phyloP scores from a whole-genome alignment of 441 rosid genomes.

The Pelargonium fulgidum region DNA sequence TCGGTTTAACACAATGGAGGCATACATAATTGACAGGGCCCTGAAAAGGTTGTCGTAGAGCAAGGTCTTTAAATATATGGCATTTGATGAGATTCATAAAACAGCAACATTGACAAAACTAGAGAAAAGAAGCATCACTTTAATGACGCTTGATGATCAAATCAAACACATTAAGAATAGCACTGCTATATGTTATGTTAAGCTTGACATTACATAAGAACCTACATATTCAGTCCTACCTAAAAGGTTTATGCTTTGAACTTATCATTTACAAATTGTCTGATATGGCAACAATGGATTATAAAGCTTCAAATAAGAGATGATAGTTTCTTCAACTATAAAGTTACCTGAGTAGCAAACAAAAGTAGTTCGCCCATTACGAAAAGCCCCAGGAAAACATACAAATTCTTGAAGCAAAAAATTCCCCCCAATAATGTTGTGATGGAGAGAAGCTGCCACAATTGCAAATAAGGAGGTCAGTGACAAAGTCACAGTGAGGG shows the following conservation, averaged over 20 bases:
- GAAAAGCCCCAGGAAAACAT: slow-evolving; percentile 71
- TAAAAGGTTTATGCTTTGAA: background rate
- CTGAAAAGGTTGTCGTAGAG: slow-evolving; percentile 23
- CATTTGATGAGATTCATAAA: no score
- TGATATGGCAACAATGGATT: background rate
- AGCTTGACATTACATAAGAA: background rate
- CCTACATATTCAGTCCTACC: background rate
- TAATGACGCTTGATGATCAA: no score
- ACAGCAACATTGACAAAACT: no score
- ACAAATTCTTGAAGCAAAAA: slow-evolving; percentile 80
- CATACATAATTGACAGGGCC: slow-evolving; percentile 65
- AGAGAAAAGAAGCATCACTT: no score
- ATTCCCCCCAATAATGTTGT: slow-evolving; percentile 68
- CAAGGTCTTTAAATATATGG: background rate
- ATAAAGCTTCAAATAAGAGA: background rate
- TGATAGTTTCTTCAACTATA: background rate
- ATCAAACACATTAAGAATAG: background rate
- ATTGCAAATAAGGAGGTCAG: background rate
- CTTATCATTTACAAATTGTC: background rate
- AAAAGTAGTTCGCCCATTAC: slow-evolving; percentile 78
- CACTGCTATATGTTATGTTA: background rate
- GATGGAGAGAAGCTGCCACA: slow-evolving; percentile 66
- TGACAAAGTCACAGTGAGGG: background rate
- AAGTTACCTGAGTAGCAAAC: slow-evolving; percentile 82
- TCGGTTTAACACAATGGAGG: slow-evolving; percentile 66